phyloP scores from a whole-genome alignment of 352 stramenopile species.

The Phytophthora pistaciae region DNA sequence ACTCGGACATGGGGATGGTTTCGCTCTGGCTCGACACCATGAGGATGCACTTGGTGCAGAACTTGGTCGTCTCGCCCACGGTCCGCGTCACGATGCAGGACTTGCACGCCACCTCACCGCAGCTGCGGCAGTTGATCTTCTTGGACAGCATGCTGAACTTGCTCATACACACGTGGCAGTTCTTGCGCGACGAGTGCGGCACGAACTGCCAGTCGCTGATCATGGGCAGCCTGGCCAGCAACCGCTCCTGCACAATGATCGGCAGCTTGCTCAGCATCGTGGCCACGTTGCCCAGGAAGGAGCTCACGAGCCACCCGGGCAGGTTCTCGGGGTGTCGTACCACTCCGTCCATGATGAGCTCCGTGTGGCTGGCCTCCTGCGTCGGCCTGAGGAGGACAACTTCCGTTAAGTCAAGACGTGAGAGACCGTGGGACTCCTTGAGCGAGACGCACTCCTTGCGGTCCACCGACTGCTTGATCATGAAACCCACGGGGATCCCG shows the following conservation, averaged over 20 bases:
- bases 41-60: constrained; percentile 81
- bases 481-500: constrained; percentile 65
- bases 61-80: constrained; percentile 64
- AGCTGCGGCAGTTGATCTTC: constrained; percentile 80
- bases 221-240: constrained; percentile 54
- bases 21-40: constrained; percentile 57
- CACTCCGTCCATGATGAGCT: constrained; percentile 61
- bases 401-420: constrained; percentile 59
- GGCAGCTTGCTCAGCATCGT: constrained; percentile 55
- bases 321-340: constrained; percentile 52
- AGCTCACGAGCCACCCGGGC: constrained; percentile 46
- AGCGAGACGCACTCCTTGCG: constrained; percentile 66
- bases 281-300: constrained; percentile 51
- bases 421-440: constrained; percentile 68
- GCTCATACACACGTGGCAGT: constrained; percentile 66
- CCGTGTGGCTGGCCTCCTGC: constrained; percentile 56
- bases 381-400: constrained; percentile 56
- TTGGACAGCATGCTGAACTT: constrained; percentile 79
- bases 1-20: constrained; percentile 27
- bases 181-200: constrained; percentile 55
- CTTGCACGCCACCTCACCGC: constrained; percentile 82
- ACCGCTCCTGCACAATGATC: constrained; percentile 58
- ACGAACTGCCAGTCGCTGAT: constrained; percentile 62
- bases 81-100: constrained; percentile 72
- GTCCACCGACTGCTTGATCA: constrained; percentile 67